Percentiles rank a stretch among this genome's conserved stretches.
These are phyloP conservation scores for Trichoderma harzianum DNA, from an alignment of 2,329 filamentous ascomycete genomes.

Conservation along the genomic window DNA sequence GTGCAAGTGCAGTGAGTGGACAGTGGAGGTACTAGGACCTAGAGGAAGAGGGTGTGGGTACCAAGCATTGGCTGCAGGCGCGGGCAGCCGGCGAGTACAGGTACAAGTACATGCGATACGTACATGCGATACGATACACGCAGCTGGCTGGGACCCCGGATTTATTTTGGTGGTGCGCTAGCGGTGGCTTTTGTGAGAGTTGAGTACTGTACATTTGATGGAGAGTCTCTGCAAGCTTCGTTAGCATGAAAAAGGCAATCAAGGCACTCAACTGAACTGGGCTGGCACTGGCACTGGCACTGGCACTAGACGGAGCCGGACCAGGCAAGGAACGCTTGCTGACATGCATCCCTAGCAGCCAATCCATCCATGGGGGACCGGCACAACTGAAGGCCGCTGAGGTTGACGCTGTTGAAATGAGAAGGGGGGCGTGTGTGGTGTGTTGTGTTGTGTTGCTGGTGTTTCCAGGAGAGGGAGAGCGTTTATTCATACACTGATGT, in stretches of 20 bases:
- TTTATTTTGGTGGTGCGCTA: slow-evolving; percentile 4
- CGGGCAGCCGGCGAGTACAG: slow-evolving; percentile 10
- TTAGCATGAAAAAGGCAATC: not conserved
- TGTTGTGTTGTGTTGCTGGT: not conserved
- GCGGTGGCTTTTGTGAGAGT: not conserved
- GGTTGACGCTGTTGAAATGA: not conserved
- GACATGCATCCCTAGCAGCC: slow-evolving; percentile 20
- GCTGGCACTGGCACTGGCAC: no score
- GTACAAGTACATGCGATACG: not conserved
- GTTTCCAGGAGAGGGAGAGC: not conserved
- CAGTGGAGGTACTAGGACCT: not conserved
- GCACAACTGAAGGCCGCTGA: slow-evolving; percentile 9
- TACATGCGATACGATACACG: not conserved
- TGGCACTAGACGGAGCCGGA: slow-evolving; percentile 8
- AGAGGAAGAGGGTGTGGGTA: slow-evolving; percentile 1
- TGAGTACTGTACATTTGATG: no score
- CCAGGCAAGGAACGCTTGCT: slow-evolving; percentile 20
- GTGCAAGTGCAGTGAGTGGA: not conserved
- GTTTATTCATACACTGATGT: not conserved
- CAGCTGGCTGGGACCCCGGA: slow-evolving; percentile 9
- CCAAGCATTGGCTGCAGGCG: slow-evolving; percentile 12
- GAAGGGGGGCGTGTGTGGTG: not conserved
- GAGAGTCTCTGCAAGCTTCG: not conserved
- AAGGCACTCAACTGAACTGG: not conserved
- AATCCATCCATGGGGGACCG: slow-evolving; percentile 17